These are phyloP conservation scores for Aspergillus vadensis DNA, from an alignment of 2,329 filamentous ascomycete genomes.

Conservation along the genomic window DNA sequence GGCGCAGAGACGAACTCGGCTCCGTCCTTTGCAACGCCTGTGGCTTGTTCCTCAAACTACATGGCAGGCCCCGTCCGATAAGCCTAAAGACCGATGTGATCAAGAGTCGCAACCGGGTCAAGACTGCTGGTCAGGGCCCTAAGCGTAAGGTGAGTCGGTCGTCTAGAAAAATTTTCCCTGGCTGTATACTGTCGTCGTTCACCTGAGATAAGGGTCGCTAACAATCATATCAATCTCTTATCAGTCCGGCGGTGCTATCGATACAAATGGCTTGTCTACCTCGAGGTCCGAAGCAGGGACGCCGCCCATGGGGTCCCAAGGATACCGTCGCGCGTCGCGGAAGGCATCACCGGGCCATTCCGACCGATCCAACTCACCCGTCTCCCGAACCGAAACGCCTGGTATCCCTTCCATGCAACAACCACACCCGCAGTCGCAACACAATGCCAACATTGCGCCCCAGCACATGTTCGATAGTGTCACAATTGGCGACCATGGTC, in stretches of 20 bases:
- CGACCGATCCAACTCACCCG: slow-evolving; percentile 74
- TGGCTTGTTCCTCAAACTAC: slow-evolving; percentile 94
- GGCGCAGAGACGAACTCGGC: slow-evolving; percentile 94
- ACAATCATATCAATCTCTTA: slow-evolving; percentile 19
- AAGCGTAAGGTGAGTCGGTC: slow-evolving; percentile 73
- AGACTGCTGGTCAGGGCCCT: slow-evolving; percentile 76
- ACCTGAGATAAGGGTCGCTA: slow-evolving; percentile 28
- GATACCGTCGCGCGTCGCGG: slow-evolving; percentile 67
- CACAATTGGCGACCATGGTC: slow-evolving; percentile 66
- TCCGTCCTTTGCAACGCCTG: slow-evolving; percentile 98
- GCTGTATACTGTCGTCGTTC: slow-evolving; percentile 8
- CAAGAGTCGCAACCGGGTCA: slow-evolving; percentile 97
- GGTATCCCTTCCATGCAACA: slow-evolving; percentile 53
- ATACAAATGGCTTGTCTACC: slow-evolving; percentile 61
- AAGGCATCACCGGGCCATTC: slow-evolving; percentile 72
- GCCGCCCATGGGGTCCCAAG: slow-evolving; percentile 57
- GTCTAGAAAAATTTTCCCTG: slow-evolving; percentile 27
- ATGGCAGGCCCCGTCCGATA: slow-evolving; percentile 88
- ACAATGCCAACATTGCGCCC: slow-evolving; percentile 67
- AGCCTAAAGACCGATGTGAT: slow-evolving; percentile 99
- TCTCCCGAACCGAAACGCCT: slow-evolving; percentile 78
- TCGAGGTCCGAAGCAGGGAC: slow-evolving; percentile 59
- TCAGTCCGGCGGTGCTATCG: slow-evolving; percentile 48
- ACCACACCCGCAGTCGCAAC: slow-evolving; percentile 62
- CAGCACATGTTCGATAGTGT: slow-evolving; percentile 78